These are phyloP conservation scores for Lanmaoa pseudosensibilis DNA, from an alignment of 768 basidiomycete species.

Conservation along the genomic window DNA sequence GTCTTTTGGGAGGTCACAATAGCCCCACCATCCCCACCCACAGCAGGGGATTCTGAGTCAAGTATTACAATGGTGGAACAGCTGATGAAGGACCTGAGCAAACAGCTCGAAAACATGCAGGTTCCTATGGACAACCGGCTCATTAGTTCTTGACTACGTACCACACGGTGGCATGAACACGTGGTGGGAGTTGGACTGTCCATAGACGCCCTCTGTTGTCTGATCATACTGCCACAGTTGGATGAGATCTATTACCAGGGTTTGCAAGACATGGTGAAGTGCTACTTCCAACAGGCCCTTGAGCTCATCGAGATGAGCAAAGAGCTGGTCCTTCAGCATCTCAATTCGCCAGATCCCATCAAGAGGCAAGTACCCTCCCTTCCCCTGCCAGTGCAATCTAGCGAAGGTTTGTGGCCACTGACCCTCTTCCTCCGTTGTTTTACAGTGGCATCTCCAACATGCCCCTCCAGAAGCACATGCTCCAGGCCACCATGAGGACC, in stretches of 20 bases:
- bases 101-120: background rate
- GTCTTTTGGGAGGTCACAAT: constrained; percentile 1
- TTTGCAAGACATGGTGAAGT: fast-evolving
- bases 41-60: too few species aligned
- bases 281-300: background rate
- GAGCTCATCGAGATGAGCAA: background rate
- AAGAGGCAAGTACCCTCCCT: too few species aligned
- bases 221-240: background rate
- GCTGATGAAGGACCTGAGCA: background rate
- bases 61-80: background rate
- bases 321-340: constrained; percentile 6
- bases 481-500: constrained; percentile 1
- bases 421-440: too few species aligned
- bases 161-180: background rate
- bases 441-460: constrained; percentile 21
- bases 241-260: background rate
- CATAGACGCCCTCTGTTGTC: fast-evolving
- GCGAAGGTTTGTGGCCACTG: too few species aligned
- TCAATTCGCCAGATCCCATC: constrained; percentile 11
- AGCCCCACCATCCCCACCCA: too few species aligned
- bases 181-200: fast-evolving
- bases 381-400: too few species aligned
- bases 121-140: background rate
- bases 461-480: constrained; percentile 23
- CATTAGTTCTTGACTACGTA: background rate